phyloP scores from a whole-genome alignment of 2,329 filamentous ascomycete genomes.

The Harringtonia aguacate region DNA sequence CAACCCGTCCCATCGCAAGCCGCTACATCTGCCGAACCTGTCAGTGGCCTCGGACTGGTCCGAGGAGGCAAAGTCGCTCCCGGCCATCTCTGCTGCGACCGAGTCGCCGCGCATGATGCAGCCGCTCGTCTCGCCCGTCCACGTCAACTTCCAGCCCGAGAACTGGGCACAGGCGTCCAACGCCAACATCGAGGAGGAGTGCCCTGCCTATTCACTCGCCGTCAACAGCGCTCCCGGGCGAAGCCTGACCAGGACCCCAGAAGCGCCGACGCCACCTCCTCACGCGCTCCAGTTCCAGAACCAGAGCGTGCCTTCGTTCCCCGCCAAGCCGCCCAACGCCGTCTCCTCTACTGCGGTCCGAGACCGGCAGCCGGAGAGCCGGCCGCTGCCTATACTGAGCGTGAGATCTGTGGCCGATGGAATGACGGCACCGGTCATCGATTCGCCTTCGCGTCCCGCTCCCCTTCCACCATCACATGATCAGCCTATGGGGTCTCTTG shows the following conservation, averaged over 20 bases:
- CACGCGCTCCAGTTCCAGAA: conserved; percentile 19
- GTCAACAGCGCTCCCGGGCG: conserved; percentile 13
- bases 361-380: conserved; percentile 6
- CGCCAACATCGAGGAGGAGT: conserved; percentile 39
- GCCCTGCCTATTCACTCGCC: conserved; percentile 9
- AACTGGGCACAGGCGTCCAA: conserved; percentile 42
- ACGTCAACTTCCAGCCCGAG: conserved; percentile 41
- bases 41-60: conserved; percentile 10
- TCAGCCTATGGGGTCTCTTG: too few species aligned
- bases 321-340: not conserved
- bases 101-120: conserved; percentile 36
- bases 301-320: not conserved
- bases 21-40: conserved; percentile 22
- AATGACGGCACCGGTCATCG: conserved; percentile 16
- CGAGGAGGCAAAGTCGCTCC: conserved; percentile 7
- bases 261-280: conserved; percentile 26
- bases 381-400: conserved; percentile 6
- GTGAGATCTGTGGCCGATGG: conserved; percentile 13
- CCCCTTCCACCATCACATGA: too few species aligned
- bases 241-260: conserved; percentile 22
- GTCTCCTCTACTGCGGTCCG: not conserved
- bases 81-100: conserved; percentile 13
- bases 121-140: conserved; percentile 44
- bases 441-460: too few species aligned
- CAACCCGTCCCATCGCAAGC: conserved; percentile 22